Conservation (phyloP, 73 alveolate genomes). For the Paraurostyla sp. region DNA sequence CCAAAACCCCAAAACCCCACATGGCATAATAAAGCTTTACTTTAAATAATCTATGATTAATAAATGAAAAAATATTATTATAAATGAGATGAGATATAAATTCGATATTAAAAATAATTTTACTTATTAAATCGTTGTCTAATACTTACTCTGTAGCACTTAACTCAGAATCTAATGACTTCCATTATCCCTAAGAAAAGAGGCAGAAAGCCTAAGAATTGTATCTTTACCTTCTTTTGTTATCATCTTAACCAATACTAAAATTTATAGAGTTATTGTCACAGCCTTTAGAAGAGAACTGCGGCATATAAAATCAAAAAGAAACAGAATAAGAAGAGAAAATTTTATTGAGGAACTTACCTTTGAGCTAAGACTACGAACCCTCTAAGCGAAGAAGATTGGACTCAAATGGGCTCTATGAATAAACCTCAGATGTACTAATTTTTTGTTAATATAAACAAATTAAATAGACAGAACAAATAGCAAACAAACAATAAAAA, state of each 20-base stretch:
- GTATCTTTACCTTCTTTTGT: neutral
- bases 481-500: too few relatives aligned
- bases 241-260: neutral
- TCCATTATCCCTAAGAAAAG: constrained; percentile 14
- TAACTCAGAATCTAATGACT: neutral
- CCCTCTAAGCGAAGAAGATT: too few relatives aligned
- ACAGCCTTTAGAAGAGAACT: neutral
- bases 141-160: neutral
- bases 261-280: neutral
- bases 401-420: too few relatives aligned
- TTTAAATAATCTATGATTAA: too few relatives aligned
- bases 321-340: neutral
- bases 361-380: too few relatives aligned
- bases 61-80: too few relatives aligned
- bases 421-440: too few relatives aligned
- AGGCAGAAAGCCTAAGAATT: constrained; percentile 33
- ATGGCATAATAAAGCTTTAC: too few relatives aligned
- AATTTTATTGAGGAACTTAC: neutral
- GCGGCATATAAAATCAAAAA: neutral
- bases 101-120: neutral
- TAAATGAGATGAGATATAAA: constrained; percentile 11
- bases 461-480: too few relatives aligned
- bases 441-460: too few relatives aligned
- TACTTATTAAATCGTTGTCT: neutral
- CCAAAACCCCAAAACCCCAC: too few relatives aligned